Conservation (phyloP, 2,329 filamentous ascomycete species). For the Aspergillus jensenii region DNA sequence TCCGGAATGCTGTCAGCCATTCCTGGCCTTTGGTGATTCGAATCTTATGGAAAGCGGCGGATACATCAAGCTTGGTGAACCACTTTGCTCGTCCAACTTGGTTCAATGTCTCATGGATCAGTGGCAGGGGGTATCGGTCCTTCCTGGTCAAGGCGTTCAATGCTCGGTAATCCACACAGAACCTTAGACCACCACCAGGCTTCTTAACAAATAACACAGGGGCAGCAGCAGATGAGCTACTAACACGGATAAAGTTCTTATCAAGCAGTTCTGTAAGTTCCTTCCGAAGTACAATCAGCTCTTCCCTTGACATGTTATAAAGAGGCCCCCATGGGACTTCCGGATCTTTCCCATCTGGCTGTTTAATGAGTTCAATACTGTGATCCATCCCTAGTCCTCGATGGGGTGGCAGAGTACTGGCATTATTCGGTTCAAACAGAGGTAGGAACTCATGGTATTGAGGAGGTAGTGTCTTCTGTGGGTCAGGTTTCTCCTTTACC, state of each 20-base stretch:
- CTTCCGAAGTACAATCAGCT: background rate
- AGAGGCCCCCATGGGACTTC: background rate
- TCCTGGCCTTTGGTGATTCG: background rate
- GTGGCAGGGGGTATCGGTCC: background rate
- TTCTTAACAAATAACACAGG: background rate
- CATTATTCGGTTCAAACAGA: no score
- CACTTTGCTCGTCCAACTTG: background rate
- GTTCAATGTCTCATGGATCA: background rate
- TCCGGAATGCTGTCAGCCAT: slow-evolving; percentile 14
- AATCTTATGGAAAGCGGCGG: background rate
- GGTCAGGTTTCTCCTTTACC: no score
- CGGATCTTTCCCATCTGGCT: background rate
- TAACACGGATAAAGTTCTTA: background rate
- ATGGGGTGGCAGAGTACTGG: no score
- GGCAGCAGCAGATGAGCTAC: background rate
- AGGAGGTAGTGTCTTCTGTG: no score
- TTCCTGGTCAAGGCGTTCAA: background rate
- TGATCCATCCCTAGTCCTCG: no score
- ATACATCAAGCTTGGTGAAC: background rate
- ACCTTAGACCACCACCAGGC: background rate
- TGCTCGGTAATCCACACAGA: background rate
- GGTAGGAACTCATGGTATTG: no score
- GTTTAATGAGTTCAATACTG: no score
- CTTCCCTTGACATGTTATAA: background rate
- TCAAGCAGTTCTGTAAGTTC: background rate